Evolutionary conservation across 2,329 filamentous ascomycete genomes (phyloP), one percentile per base, ranked within the genome.

Genomic region (Neonectria sp.): DNA sequence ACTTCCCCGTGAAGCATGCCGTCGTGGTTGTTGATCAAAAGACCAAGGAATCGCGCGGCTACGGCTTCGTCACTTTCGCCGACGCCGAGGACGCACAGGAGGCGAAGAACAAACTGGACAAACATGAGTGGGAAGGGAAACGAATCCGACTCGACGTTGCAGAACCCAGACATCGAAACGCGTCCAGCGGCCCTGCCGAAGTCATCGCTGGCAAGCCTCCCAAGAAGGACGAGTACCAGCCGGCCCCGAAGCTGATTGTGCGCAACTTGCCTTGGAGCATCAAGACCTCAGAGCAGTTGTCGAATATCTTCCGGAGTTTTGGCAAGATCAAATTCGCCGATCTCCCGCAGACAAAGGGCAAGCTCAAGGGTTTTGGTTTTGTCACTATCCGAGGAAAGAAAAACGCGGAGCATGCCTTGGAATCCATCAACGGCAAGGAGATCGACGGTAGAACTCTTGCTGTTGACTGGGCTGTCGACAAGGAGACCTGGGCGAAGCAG

Each of bases 381-480:
- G 91, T 99, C 67, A 92, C 95, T 12, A 87, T 99, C 80, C 88
- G 95, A 67, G 94, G 95, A 48, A 91, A 88, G 77, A 95, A 95
- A 82, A 97, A 98, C 80, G 95, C 96, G 0, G 93, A 98, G 80
- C 94, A 91, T 79, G 96, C 96, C 2, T 86, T 99, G 64, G 90
- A 92, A 66, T 90, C 87, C 25, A 85, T 98, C 73, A 99, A 98
- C 81, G 96, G 95, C 65, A 98, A 94, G 79, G 90, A 93, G 68
- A 87, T 99, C 24, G 95, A 97, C 79, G 96, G 95, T 2, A 89
- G 96, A 75, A 92, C 91, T 9, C 82, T 99, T 68, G 96, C 95
- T 31, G 96, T 99, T 7, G 96, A 99, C 82, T 99, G 94, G 94
- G 95, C 97, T 35, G 95, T 98, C 4, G 94, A 98, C 68, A 97